A percentile compares a stretch with the other conserved stretches of the same genome.
These are phyloP conservation scores for Saccharomyces paradoxus DNA, from an alignment of 805 yeast genomes.

Conservation along the genomic window DNA sequence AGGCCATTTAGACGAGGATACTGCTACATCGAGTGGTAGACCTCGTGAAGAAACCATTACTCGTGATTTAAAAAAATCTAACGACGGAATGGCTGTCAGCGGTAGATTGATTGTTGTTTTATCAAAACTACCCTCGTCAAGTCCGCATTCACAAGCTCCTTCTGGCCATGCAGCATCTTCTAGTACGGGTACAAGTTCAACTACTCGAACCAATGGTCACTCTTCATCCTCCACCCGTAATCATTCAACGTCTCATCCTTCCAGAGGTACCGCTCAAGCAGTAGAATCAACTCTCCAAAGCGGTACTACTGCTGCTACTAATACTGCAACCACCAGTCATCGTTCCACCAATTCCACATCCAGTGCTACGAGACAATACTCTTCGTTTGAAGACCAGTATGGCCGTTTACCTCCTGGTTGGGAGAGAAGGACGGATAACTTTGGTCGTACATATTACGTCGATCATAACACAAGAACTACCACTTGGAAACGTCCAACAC, in stretches of 20 bases:
- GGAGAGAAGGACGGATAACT: slow-evolving; percentile 97
- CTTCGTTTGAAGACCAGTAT: slow-evolving; percentile 93
- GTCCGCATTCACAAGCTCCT: slow-evolving; percentile 5
- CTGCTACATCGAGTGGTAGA: slow-evolving; percentile 21
- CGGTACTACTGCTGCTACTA: slow-evolving; percentile 18
- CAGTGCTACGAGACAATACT: slow-evolving; percentile 48
- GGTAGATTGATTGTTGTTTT: slow-evolving; percentile 82
- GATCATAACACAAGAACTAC: slow-evolving; percentile 97
- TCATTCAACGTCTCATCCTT: slow-evolving; percentile 12
- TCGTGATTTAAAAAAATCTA: slow-evolving; percentile 82
- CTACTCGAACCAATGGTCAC: slow-evolving; percentile 8
- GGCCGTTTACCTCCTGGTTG: slow-evolving; percentile 98
- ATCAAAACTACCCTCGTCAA: slow-evolving; percentile 35
- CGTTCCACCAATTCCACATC: slow-evolving; percentile 13
- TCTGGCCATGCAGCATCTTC: slow-evolving; percentile 18
- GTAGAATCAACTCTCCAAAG: slow-evolving; percentile 27
- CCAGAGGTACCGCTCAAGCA: slow-evolving; percentile 23
- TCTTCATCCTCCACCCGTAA: slow-evolving; percentile 3
- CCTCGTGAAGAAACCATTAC: slow-evolving; percentile 75
- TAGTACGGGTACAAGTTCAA: slow-evolving; percentile 16
- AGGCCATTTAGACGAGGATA: slow-evolving; percentile 49
- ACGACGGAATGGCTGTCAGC: slow-evolving; percentile 85
- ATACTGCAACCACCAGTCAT: slow-evolving; percentile 15
- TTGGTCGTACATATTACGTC: slow-evolving; percentile 95
- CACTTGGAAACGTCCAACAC: slow-evolving; percentile 96